Base-by-base conservation (phyloP, 768 basidiomycete species). In the Gymnopilus dilepis region DNA sequence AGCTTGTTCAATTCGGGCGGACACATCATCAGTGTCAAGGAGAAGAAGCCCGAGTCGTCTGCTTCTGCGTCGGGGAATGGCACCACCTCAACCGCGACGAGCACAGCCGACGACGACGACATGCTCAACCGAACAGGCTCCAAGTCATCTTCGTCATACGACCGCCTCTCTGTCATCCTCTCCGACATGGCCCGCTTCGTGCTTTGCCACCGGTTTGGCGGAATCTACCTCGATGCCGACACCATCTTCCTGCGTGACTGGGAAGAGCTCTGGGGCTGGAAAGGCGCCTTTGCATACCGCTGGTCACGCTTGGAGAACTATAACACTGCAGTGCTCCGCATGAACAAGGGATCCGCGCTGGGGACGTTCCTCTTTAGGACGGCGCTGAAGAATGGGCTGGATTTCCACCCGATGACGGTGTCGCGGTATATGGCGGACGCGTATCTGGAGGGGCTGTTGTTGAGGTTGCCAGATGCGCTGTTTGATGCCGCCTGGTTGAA, bases 181-280 rank as follows among this genome's bases (percentile, higher is more conserved):
- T 95, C 94, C 8, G 95, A 97, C 74, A 93, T 97, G 90, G 96
- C 94, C 21, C 90, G 96, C n/a, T 98, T 97, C 77, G 87, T 97
- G 52, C 82, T 98, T 11, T 94, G 92, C 56, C 93, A 97, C 73
- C 90, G 94, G 6, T 97, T 92, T 70, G 96, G 96, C 22, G 96
- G 96, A 2, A 90, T 95, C 61, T 97, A 97, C 70, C 85, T 98
- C 55, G 96, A 97, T 67, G 94, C 96, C 3, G 96, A 97, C 71
- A 96, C 94, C 3, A 84, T 98, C 67, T 83, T 98, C 65, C 80
- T 97, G 15, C 87, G 95, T 22, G 95, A 97, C 71, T 97, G 96
- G 96, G 95, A 97, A 74, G 95, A 97, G 71, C 81, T 97, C 3
- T 97, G 94, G 92, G 94, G 94, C 53, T 96, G 92, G 90, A 86